Conservation (phyloP, 2,329 filamentous ascomycete species). For the Fusarium drepaniforme region DNA sequence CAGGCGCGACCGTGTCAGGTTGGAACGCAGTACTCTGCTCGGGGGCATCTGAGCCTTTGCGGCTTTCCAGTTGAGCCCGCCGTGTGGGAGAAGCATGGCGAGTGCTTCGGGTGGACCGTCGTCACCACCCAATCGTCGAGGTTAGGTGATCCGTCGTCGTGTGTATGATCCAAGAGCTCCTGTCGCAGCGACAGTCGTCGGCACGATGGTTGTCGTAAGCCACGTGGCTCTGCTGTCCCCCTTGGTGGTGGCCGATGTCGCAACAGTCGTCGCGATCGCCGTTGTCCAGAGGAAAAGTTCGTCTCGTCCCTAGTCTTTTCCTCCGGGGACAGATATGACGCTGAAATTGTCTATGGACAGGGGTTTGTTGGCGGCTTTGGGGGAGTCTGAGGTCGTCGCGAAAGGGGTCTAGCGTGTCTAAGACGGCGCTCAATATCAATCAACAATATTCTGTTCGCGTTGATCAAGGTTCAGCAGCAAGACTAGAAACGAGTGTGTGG, state of each 20-base stretch:
- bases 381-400: slow-evolving; percentile 23
- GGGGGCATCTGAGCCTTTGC: slow-evolving; percentile 84
- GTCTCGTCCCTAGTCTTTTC: slow-evolving; percentile 1
- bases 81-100: slow-evolving; percentile 89
- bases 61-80: slow-evolving; percentile 92
- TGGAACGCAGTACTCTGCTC: slow-evolving; percentile 76
- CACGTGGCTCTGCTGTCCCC: slow-evolving; percentile 13
- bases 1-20: slow-evolving; percentile 82
- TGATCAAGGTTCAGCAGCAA: slow-evolving; percentile 4
- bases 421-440: slow-evolving; percentile 8
- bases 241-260: slow-evolving; percentile 9
- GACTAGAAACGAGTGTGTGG: slow-evolving; percentile 31
- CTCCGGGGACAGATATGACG: slow-evolving; percentile 21
- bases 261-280: slow-evolving; percentile 10
- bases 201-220: slow-evolving; percentile 18
- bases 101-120: slow-evolving; percentile 43
- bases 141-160: slow-evolving; percentile 29
- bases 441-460: slow-evolving; percentile 4
- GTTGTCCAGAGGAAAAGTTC: slow-evolving; percentile 3
- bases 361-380: slow-evolving; percentile 28
- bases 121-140: slow-evolving; percentile 30
- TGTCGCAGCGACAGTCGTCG: slow-evolving; percentile 9
- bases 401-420: slow-evolving; percentile 26
- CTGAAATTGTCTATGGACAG: slow-evolving; percentile 26
- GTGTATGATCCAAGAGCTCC: slow-evolving; percentile 13